Base-by-base conservation (phyloP, 371 early-diverging fungal genomes). In the Syncephalastrum monosporum region DNA sequence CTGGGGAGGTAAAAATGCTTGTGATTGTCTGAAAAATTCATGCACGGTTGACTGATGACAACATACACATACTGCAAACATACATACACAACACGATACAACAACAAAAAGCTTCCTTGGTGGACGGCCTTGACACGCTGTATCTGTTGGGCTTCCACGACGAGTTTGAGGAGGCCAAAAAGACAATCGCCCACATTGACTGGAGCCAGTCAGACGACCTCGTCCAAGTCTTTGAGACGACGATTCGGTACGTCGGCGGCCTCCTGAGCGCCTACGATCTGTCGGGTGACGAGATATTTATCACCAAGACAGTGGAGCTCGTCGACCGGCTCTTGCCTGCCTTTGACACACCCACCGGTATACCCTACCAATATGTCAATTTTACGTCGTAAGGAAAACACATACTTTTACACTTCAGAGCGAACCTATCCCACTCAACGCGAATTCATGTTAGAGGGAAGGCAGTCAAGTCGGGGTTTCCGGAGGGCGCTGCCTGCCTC, bases 211-310 rank as follows among this genome's bases (percentile, higher is more conserved):
- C 59, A 2, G 59, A 63, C 49, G 60, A 61, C 16, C 61, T 65
- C 6, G 77, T 77, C 12, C 72, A 77, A 23, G 67, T 82, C 50
- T 96, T 96, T 69, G 97, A 97, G 69, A 90, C 91, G 23, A 83
- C 83, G 15, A 97, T 96, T 48, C 85, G 97, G 0, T 84, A 92
- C 42, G 75, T 97, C 14, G 97, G 96, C 14, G 94, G 94, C 0
- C 69, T 95, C 24, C 67, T 95, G 21, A 82, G 86, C 17, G 91
- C 93, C 1, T 88, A 92, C 64, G 83, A 93, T 50, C 72, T 92
- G 33, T 79, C 81, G 4, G 56, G 55, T 17, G 75, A 82, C 25
- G 38, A 47, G 1, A 21, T 79, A 7, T 77, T 79, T 57, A 49
- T 82, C 15, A 45, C 62, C 3, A 82, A 82, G 56, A 81, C 85